Base-by-base conservation (phyloP, 179 eudicot species). In the Corrigiola litoralis region DNA sequence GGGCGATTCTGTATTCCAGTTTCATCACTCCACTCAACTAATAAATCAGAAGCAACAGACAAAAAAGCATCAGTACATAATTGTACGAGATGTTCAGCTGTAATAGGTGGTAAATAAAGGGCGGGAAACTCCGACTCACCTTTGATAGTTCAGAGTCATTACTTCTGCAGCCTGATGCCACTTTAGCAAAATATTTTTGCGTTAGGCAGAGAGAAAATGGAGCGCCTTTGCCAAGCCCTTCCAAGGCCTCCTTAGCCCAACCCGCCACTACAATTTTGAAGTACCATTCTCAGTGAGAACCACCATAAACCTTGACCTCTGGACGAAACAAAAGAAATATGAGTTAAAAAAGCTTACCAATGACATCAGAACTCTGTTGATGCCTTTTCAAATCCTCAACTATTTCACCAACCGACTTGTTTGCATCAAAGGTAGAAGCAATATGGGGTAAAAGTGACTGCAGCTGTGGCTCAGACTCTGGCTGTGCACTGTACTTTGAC, bases 201-300 rank as follows among this genome's bases (percentile, higher is more conserved):
- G 95, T 87, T 47, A 89, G 76, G 79, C 74, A 68, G 47, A 89
- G 86, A 45, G 98, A 92, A 72, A 87, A 87, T 2, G 95, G 96
- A 71, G 92, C 90, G 29, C 87, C 92, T 76, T 92, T 92, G 42
- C 66, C 88, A 66, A 92, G 76, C 67, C 87, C 95, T 63, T 59
- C 78, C 61, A 92, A 77, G 17, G 96, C 87, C 61, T 92, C 98
- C 77, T 84, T 92, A 8, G 98, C 98, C 95, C 95, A 92, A 64
- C 81, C 90, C 59, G 85, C 82, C 75, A 84, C 98, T 92, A 82
- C 53, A n/a, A n/a, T n/a, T n/a, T n/a, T n/a, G n/a, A n/a, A n/a
- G n/a, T n/a, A n/a, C n/a, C n/a, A n/a, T n/a, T n/a, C n/a, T n/a
- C n/a, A n/a, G n/a, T n/a, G n/a, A n/a, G n/a, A n/a, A n/a, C n/a